Evolutionary conservation across 805 yeast species (phyloP), one percentile per base, ranked within the genome.

Genomic region (Pichia membranifaciens): DNA sequence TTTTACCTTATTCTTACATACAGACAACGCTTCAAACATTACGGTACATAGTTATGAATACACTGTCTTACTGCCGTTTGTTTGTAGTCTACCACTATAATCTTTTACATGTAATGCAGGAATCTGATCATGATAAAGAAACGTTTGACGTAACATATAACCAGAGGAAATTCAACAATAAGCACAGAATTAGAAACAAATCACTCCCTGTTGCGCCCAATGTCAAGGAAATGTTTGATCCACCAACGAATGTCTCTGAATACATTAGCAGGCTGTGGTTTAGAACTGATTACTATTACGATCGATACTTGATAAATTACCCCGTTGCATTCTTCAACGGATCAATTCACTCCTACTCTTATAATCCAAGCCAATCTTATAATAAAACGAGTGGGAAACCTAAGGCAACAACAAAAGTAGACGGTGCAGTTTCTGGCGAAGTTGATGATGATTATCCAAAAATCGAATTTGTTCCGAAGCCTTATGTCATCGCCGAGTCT

Each of bases 251-350:
- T 3, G 10, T 56, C 6, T 29, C 22, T 3, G 61, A 61, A 5
- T 47, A 54, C 12, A n/a, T 51, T 5, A 12, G n/a, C 7, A 59
- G 54, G 23, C 33, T 58, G 3, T 65, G 69, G 68, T 41, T 54
- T 13, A 54, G 68, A 45, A 56, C 74, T 1, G 71, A 63, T 40
- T 72, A 71, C 50, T 58, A 67, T 36, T 65, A 66, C 51, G 72
- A 71, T 49, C 53, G 73, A 41, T 69, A 69, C 46, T 41, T 69
- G 5, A 50, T 64, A 8, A 70, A 72, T 51, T 60, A 67, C 12
- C 72, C 71, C 0, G 16, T 44, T 7, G 20, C 33, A 13, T 16
- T 50, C 4, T 13, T 45, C 12, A 44, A 41, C 23, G 51, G 51
- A 5, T 41, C 49, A 2, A 13, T 18, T 17, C 28, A 21, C 33